Conservation (phyloP, 768 basidiomycete species). For the Coprinopsis cinerea region DNA sequence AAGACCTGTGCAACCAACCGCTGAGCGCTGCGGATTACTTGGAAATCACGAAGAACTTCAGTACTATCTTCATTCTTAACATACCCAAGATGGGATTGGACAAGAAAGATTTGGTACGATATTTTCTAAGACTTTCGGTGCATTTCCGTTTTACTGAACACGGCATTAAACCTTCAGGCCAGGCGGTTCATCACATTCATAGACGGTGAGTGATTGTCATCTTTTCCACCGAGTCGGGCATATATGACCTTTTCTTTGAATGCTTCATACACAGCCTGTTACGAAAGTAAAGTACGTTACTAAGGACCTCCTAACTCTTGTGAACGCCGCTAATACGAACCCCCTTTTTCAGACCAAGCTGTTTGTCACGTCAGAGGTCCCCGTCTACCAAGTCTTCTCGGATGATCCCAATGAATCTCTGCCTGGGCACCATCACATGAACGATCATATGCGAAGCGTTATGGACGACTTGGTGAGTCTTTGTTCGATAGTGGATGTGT, state of each 20-base stretch:
- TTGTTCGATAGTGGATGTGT: not conserved
- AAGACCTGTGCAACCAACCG: slow-evolving; percentile 82
- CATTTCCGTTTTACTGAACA: slow-evolving; percentile 7
- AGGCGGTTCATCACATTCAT: slow-evolving; percentile 97
- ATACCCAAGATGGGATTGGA: slow-evolving; percentile 85
- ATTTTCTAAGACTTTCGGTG: slow-evolving; percentile 15
- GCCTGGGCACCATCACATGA: slow-evolving; percentile 32
- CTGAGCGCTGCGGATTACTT: slow-evolving; percentile 94
- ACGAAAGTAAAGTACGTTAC: slow-evolving; percentile 71
- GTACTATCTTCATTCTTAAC: slow-evolving; percentile 81
- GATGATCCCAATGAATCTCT: slow-evolving; percentile 45
- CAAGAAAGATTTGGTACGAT: slow-evolving; percentile 73
- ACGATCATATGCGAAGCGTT: slow-evolving; percentile 85
- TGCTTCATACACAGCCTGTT: slow-evolving; percentile 58
- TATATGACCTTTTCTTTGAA: slow-evolving; percentile 3
- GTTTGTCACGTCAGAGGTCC: slow-evolving; percentile 88
- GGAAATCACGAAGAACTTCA: slow-evolving; percentile 84
- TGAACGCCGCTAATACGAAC: not conserved
- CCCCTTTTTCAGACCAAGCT: slow-evolving; percentile 65
- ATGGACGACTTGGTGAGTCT: slow-evolving; percentile 87
- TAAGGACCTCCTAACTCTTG: not conserved
- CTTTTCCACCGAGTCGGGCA: not conserved
- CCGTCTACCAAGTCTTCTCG: slow-evolving; percentile 86
- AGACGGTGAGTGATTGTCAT: slow-evolving; percentile 62
- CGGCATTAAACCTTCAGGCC: slow-evolving; percentile 58